Base-by-base conservation (phyloP, 129 eudicot genomes). In the Chrysanthemum makinoi region DNA sequence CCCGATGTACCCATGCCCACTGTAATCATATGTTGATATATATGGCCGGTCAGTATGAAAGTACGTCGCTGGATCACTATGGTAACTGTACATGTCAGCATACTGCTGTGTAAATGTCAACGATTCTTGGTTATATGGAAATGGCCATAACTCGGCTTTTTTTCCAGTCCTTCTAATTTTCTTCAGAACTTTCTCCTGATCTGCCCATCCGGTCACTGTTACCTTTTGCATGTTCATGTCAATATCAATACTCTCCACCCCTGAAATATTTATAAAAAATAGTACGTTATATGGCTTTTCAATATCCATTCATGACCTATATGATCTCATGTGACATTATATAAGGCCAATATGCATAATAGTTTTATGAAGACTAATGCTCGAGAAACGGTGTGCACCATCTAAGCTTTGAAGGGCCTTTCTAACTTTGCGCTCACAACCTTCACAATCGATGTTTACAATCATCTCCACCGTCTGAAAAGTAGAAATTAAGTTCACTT, bases 211-310 rank as follows among this genome's bases (percentile, higher is more conserved):
- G 3, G 82, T 89, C 10, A 94, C 96, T 4, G 92, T 94, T 47
- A 94, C 98, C 79, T 94, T 94, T 73, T 89, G 97, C 86, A 85
- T 71, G 74, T 62, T 20, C 97, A 89, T 82, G 69, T 94, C 98
- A 65, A 94, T 84, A 17, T 94, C 96, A 16, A 94, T 68, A 61
- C 44, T 88, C 33, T 87, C 82, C 67, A 94, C 93, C 52, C 98
- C 98, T 89, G 79, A 9, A 46, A 78, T 0, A 39, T 39, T 30
- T 6, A 39, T 39, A 39, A 39, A 39, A 39, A 39, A 8, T 1
- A 39, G 46, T 39, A 39, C 46, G 9, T 39, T 39, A 35, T 35
- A 6, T 35, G 43, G 43, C 43, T 35, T 35, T 35, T 35, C 43
- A 35, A 35, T 35, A 33, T 35, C 7, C 43, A 35, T 35, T 35